These are phyloP conservation scores for Neurospora sp. DNA, from an alignment of 2,329 filamentous ascomycete genomes.

Conservation along the genomic window DNA sequence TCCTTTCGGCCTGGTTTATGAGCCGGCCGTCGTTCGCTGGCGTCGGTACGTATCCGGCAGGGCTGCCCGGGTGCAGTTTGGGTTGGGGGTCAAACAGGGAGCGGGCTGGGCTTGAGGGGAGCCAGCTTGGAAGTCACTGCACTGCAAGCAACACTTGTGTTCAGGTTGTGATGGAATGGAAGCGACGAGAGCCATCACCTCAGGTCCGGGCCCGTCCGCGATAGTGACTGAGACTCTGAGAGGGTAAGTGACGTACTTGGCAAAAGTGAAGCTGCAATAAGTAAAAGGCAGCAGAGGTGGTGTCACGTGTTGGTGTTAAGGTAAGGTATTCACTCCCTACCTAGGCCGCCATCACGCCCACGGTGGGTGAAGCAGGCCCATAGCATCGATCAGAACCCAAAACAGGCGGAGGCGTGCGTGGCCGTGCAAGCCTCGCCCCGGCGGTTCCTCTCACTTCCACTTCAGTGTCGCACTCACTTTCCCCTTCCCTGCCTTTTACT, in stretches of 20 bases:
- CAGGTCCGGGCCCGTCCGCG: not conserved
- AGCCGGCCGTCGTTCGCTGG: not conserved
- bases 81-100: not conserved
- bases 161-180: not conserved
- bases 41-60: not conserved
- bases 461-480: conserved; percentile 5
- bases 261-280: not conserved
- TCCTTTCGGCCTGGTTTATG: not conserved
- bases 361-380: not conserved
- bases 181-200: not conserved
- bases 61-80: not conserved
- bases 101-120: not conserved
- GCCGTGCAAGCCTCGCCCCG: conserved; percentile 11
- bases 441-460: not conserved
- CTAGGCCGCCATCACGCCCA: not conserved
- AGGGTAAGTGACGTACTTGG: not conserved
- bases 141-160: not conserved
- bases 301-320: not conserved
- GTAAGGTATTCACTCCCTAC: not conserved
- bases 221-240: not conserved
- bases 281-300: not conserved
- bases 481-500: conserved; percentile 16
- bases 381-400: conserved; percentile 10
- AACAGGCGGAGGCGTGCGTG: conserved; percentile 8
- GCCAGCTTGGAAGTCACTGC: not conserved